A percentile compares a stretch with the other conserved stretches of the same genome.
phyloP scores from a whole-genome alignment of 2,329 filamentous ascomycete species.

The Rugonectria rugulosa region DNA sequence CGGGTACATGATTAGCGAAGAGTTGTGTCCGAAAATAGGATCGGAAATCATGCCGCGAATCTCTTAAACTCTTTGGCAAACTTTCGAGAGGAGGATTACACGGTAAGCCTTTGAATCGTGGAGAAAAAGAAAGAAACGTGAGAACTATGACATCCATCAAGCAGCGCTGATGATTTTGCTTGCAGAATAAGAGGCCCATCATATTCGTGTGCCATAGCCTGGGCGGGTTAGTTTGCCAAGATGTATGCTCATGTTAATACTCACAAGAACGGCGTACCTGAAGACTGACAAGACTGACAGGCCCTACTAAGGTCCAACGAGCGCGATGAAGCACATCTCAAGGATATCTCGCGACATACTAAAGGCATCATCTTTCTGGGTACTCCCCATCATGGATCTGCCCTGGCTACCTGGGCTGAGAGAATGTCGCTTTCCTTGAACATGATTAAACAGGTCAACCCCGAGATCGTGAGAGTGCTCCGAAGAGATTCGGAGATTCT shows the following conservation, averaged over 20 bases:
- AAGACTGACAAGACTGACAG: background rate
- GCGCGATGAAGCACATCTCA: slow-evolving; percentile 20
- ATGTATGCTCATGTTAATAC: slow-evolving; percentile 8
- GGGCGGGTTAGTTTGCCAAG: slow-evolving; percentile 34
- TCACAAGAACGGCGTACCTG: background rate
- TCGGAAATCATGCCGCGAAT: slow-evolving; percentile 25
- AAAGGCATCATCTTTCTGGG: slow-evolving; percentile 26
- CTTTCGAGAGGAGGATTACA: slow-evolving; percentile 13
- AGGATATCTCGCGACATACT: slow-evolving; percentile 14
- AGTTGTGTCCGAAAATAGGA: slow-evolving; percentile 13
- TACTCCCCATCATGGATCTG: slow-evolving; percentile 28
- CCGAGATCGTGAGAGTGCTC: slow-evolving; percentile 15
- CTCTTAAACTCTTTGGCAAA: slow-evolving; percentile 23
- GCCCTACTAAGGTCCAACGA: slow-evolving; percentile 21
- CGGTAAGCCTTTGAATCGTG: too few species aligned
- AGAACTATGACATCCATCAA: too few species aligned
- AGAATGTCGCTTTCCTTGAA: slow-evolving; percentile 17
- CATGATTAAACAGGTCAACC: slow-evolving; percentile 27
- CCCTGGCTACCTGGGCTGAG: slow-evolving; percentile 22
- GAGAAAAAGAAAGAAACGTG: too few species aligned
- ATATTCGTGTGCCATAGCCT: slow-evolving; percentile 31
- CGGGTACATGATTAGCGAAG: background rate
- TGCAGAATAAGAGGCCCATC: slow-evolving; percentile 18
- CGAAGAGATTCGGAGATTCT: slow-evolving; percentile 26
- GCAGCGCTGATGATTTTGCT: accelerated